Evolutionary conservation across 768 basidiomycete genomes (phyloP).

Genomic region (Rhodotorula graminis): DNA sequence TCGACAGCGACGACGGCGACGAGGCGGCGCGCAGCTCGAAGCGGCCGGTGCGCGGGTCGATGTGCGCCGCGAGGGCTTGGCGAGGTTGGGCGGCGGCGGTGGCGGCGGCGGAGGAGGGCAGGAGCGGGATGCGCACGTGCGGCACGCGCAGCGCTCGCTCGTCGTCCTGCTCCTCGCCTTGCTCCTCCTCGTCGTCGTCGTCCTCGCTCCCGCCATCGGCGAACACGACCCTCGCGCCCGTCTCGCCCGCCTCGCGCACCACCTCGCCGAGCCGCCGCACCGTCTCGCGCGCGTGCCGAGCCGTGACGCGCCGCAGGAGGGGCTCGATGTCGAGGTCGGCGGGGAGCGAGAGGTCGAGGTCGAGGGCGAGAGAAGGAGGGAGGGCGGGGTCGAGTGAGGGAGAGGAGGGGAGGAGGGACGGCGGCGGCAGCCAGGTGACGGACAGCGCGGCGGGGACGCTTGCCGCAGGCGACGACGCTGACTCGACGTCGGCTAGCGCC

Average conservation of each 20-base stretch:
- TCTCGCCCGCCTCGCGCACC: neutral
- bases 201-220: neutral
- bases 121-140: constrained; percentile 11
- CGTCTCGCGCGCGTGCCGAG: constrained; percentile 3
- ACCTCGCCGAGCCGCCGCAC: constrained; percentile 1
- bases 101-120: neutral
- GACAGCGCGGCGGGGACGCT: neutral
- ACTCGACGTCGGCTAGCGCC: neutral
- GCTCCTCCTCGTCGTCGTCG: neutral
- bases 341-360: neutral
- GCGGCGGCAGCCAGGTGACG: constrained; percentile 2
- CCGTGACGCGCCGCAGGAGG: constrained; percentile 5
- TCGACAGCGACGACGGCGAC: neutral
- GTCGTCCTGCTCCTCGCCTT: neutral
- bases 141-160: neutral
- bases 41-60: constrained; percentile 6
- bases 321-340: constrained; percentile 17
- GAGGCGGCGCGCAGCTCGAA: constrained; percentile 10
- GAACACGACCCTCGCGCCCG: neutral
- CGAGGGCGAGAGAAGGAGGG: neutral
- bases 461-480: neutral
- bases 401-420: too few species aligned
- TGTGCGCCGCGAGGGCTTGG: neutral
- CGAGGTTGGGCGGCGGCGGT: neutral
- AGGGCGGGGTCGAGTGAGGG: neutral